Percentiles rank a stretch among this genome's conserved stretches.
These are phyloP conservation scores for Lagenidium sp. DNA, from an alignment of 352 stramenopile genomes.

Conservation along the genomic window DNA sequence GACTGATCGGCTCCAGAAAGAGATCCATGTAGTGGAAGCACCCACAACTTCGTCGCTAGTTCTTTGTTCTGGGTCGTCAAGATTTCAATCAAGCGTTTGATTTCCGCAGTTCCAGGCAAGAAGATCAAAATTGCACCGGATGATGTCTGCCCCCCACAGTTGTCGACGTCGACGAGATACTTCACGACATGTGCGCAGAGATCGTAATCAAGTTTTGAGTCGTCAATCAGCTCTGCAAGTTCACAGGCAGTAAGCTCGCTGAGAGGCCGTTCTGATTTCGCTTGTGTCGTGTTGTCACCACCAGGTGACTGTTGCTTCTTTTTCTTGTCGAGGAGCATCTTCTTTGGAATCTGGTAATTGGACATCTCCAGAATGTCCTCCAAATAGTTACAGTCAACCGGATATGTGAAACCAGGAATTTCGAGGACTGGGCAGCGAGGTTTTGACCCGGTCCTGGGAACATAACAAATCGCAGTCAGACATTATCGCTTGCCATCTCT, in stretches of 20 bases:
- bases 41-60: constrained; percentile 35
- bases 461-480: too few species aligned
- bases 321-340: constrained; percentile 45
- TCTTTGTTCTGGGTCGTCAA: constrained; percentile 24
- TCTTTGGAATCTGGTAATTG: constrained; percentile 48
- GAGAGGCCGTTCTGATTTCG: constrained; percentile 18
- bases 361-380: constrained; percentile 65
- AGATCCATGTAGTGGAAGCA: constrained; percentile 65
- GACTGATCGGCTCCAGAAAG: constrained; percentile 65
- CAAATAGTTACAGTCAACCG: constrained; percentile 68
- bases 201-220: constrained; percentile 92
- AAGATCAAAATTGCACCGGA: constrained; percentile 75
- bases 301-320: constrained; percentile 18
- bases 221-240: constrained; percentile 72
- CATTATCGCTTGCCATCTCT: too few species aligned
- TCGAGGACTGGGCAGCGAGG: constrained; percentile 61
- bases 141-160: constrained; percentile 3
- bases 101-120: constrained; percentile 71
- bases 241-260: constrained; percentile 28
- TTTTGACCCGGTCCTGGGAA: too few species aligned
- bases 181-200: constrained; percentile 82
- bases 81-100: constrained; percentile 73
- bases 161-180: constrained; percentile 44
- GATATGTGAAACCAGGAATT: constrained; percentile 82
- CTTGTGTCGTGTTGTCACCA: constrained; percentile 15